Percentiles rank a stretch among this genome's conserved stretches.
phyloP scores from a whole-genome alignment of 2,329 filamentous ascomycete genomes.

The Verticillium nubilum region DNA sequence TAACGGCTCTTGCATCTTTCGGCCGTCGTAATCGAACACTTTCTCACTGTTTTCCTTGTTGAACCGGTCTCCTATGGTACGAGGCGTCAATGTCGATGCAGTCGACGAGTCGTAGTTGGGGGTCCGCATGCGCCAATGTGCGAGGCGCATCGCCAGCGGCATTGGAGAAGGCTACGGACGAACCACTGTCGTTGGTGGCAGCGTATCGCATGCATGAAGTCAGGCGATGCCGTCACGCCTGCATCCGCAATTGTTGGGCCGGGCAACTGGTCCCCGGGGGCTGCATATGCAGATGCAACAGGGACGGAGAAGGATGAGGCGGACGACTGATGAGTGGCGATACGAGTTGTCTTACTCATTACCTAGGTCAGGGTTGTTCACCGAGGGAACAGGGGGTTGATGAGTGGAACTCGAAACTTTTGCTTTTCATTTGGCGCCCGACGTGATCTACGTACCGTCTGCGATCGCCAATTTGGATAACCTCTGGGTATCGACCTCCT shows the following conservation, averaged over 20 bases:
- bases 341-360: not conserved
- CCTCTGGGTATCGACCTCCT: slow-evolving; percentile 13
- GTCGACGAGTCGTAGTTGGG: not conserved
- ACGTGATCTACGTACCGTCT: slow-evolving; percentile 3
- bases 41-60: not conserved
- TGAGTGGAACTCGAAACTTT: not conserved
- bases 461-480: slow-evolving; percentile 9
- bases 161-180: not conserved
- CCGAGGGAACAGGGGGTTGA: not conserved
- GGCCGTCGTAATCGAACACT: too few relatives aligned
- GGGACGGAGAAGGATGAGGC: not conserved
- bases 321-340: not conserved
- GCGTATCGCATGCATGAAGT: not conserved
- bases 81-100: not conserved
- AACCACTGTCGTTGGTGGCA: not conserved
- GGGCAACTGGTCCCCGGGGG: not conserved
- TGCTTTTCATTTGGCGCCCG: not conserved
- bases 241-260: not conserved
- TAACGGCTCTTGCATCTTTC: too few relatives aligned
- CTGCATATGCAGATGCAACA: not conserved
- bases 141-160: not conserved
- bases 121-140: not conserved
- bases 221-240: not conserved
- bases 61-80: not conserved
- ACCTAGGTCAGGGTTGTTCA: not conserved